Evolutionary conservation across 2,329 filamentous ascomycete genomes (phyloP), one percentile per base, ranked within the genome.

Genomic region (Leptodontidium sp.): DNA sequence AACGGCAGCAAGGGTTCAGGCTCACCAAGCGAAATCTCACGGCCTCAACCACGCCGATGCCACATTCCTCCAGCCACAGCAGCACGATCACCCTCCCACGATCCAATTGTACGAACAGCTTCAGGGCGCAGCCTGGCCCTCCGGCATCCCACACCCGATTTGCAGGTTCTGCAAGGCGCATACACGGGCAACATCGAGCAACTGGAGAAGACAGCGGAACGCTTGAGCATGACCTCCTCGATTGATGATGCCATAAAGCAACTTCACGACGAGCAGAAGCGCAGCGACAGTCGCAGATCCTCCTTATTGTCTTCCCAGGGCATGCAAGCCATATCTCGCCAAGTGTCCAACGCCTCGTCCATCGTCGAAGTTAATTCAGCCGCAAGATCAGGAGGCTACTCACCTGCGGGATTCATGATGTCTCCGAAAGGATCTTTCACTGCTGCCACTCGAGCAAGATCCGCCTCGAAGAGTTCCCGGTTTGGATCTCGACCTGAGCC

Each of bases 211-310:
- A 90, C 89, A 12, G 92, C 92, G 61, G 91, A 94, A 80, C 86
- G 89, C 72, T 84, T 94, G 79, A 92, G 90, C 74, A 90, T 89
- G 67, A 85, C 85, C 58, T 92, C 90, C 71, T 93, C 92, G 70
- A 91, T 94, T 76, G 91, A 91, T 75, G 88, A 92, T 82, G 91
- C 92, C 74, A 94, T 94, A 75, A 87, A 91, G 68, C 88, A 91
- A 76, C 84, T 93, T 72, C 89, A 93, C 79, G 84, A 88, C 70
- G 89, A 92, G 79, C 83, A 92, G 77, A 93, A 92, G 80, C 86
- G 88, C 73, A 87, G 84, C 76, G 91, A 92, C 77, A 92, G 89
- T 77, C 85, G 87, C 70, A 85, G 86, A 68, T 91, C 89, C 2
- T 91, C 89, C 9, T 82, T 89, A 61, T 82, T 88, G 55, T 87